Percentiles rank a stretch among this genome's conserved stretches.
phyloP scores from a whole-genome alignment of 2,329 filamentous ascomycete genomes.

The Paecilomyces formosus region DNA sequence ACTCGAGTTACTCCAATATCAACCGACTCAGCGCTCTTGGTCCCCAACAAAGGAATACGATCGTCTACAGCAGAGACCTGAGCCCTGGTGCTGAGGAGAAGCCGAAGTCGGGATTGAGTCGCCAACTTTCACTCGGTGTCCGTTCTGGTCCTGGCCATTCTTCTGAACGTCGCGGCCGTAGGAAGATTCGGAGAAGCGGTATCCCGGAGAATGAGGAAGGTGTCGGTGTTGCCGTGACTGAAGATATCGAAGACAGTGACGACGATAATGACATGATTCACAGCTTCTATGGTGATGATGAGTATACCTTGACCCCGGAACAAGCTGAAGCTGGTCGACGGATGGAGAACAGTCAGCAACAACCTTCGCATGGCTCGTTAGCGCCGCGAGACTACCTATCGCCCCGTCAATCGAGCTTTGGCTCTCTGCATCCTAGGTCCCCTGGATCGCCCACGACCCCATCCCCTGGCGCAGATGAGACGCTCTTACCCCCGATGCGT shows the following conservation, averaged over 20 bases:
- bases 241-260: constrained; percentile 28
- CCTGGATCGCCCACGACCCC: constrained; percentile 19
- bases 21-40: constrained; percentile 25
- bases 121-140: constrained; percentile 32
- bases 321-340: constrained; percentile 23
- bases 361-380: constrained; percentile 7
- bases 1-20: constrained; percentile 19
- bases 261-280: constrained; percentile 30
- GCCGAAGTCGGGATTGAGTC: constrained; percentile 24
- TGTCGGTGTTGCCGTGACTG: constrained; percentile 19
- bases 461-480: constrained; percentile 24
- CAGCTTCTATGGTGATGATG: constrained; percentile 31
- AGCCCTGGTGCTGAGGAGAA: constrained; percentile 23
- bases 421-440: constrained; percentile 12
- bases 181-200: constrained; percentile 17
- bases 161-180: constrained; percentile 19
- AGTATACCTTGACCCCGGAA: constrained; percentile 29
- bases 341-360: constrained; percentile 12
- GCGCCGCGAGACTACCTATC: constrained; percentile 11
- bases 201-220: constrained; percentile 22
- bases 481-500: constrained; percentile 19
- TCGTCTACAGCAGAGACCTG: constrained; percentile 31
- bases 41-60: constrained; percentile 31
- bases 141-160: constrained; percentile 33
- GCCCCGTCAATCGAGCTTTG: constrained; percentile 20